Evolutionary conservation across 73 alveolate genomes (phyloP), one percentile per base, ranked within the genome.

Genomic region (Chromera velia): DNA sequence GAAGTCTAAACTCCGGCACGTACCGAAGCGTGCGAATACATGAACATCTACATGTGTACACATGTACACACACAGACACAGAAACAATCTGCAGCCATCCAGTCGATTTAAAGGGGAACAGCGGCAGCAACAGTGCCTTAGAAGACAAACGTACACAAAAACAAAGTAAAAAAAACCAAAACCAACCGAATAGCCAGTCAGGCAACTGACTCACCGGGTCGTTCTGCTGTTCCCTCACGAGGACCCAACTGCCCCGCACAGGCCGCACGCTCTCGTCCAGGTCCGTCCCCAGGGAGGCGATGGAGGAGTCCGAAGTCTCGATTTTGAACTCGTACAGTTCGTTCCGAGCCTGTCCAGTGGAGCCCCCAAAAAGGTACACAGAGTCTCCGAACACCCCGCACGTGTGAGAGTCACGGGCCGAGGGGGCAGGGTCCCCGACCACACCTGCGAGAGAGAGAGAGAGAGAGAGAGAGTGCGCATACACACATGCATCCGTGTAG

Each of bases 321-420:
- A 89, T 72, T 69, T 85, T 89, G 77, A 74, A 89, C 71, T 89
- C 92, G 72, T 80, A 89, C 63, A 89, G 87, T 49, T 89, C 94
- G 24, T 85, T 66, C 32, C 91, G 67, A 26, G 94, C 90, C 34
- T 88, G 81, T 0, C 94, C 94, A 0, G 94, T 86, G 24, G 92
- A 86, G 27, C 94, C 94, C 28, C 94, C 94, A 62, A 89, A 89
- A 30, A 89, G 67, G 33, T 86, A 81, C 13, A 89, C 71, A 0
- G 94, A 89, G 67, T 86, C 82, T 27, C 83, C 88, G 28, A 81
- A 81, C 48, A 79, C 74, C 24, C 83, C 92, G 13, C 85, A 64
- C 28, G 86, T 88, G 70, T 89, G 94, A 30, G 94, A 89, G 83
- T 89, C 94, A 34, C 94, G 40, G 24, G 94, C 90, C 27, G 89